Percentiles rank a stretch among this genome's conserved stretches.
phyloP scores from a whole-genome alignment of 106 monocot genomes.

The Narthecium ossifragum region DNA sequence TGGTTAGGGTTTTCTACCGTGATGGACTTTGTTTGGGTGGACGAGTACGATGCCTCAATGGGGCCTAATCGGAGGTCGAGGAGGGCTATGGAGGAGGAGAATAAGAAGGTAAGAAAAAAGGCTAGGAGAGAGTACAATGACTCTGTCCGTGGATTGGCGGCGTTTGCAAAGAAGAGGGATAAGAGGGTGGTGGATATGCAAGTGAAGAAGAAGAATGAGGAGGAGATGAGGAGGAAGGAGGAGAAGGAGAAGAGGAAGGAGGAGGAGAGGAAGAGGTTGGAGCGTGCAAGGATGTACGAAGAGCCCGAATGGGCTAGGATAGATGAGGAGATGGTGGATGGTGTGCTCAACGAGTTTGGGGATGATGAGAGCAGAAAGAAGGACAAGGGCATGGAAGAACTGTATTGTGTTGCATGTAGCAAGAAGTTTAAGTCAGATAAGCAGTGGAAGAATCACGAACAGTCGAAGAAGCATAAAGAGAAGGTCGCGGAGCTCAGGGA shows the following conservation, averaged over 20 bases:
- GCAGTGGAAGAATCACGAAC: constrained; percentile 99
- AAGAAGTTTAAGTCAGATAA: constrained; percentile 97
- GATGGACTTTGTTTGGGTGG: constrained; percentile 86
- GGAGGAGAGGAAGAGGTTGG: constrained; percentile 66
- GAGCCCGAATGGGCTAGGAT: constrained; percentile 78
- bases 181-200: constrained; percentile 79
- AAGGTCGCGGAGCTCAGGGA: constrained; percentile 68
- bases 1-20: constrained; percentile 78
- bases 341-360: constrained; percentile 15
- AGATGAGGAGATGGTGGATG: constrained; percentile 33
- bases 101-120: constrained; percentile 77
- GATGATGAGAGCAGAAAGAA: constrained; percentile 29
- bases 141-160: constrained; percentile 60
- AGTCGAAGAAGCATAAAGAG: constrained; percentile 91
- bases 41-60: constrained; percentile 51
- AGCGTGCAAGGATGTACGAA: constrained; percentile 54
- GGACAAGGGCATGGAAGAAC: constrained; percentile 32
- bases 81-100: constrained; percentile 92
- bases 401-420: constrained; percentile 87
- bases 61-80: constrained; percentile 58
- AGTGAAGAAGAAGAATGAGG: constrained; percentile 58
- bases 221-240: constrained; percentile 51
- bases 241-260: constrained; percentile 72
- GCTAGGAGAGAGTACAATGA: constrained; percentile 86
- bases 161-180: constrained; percentile 95